Evolutionary conservation across 2,329 filamentous ascomycete species (phyloP).

Genomic region (Xylariales sp.): DNA sequence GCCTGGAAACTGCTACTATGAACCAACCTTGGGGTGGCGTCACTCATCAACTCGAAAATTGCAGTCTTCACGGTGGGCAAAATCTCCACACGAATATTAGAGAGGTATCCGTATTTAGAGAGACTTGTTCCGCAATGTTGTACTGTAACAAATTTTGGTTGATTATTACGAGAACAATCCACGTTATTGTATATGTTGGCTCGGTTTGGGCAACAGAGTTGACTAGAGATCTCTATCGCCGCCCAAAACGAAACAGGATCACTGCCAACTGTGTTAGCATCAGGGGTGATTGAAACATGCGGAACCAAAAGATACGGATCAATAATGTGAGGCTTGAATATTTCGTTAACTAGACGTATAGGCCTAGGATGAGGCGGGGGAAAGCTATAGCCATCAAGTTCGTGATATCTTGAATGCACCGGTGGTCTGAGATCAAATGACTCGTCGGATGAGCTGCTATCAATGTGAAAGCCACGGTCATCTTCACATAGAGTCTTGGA

Average conservation of each 20-base stretch:
- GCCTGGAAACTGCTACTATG: no score
- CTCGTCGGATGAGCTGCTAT: constrained; percentile 10
- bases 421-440: constrained; percentile 9
- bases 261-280: constrained; percentile 29
- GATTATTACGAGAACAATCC: background rate
- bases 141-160: constrained; percentile 13
- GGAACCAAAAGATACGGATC: constrained; percentile 35
- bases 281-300: constrained; percentile 37
- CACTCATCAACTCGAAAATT: constrained; percentile 41
- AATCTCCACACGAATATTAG: constrained; percentile 43
- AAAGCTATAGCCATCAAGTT: constrained; percentile 6
- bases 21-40: constrained; percentile 11
- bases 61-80: constrained; percentile 33
- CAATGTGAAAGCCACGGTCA: constrained; percentile 6
- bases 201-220: constrained; percentile 23
- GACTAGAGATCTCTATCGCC: constrained; percentile 43
- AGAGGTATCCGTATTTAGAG: constrained; percentile 40
- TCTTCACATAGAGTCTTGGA: background rate
- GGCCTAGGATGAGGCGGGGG: no score
- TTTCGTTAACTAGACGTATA: no score
- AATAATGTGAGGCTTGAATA: no score
- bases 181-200: constrained; percentile 6
- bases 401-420: constrained; percentile 9
- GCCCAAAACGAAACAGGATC: constrained; percentile 37
- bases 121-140: constrained; percentile 15